These are phyloP conservation scores for Coniochaeta sp. DNA, from an alignment of 2,329 filamentous ascomycete genomes.

Conservation along the genomic window DNA sequence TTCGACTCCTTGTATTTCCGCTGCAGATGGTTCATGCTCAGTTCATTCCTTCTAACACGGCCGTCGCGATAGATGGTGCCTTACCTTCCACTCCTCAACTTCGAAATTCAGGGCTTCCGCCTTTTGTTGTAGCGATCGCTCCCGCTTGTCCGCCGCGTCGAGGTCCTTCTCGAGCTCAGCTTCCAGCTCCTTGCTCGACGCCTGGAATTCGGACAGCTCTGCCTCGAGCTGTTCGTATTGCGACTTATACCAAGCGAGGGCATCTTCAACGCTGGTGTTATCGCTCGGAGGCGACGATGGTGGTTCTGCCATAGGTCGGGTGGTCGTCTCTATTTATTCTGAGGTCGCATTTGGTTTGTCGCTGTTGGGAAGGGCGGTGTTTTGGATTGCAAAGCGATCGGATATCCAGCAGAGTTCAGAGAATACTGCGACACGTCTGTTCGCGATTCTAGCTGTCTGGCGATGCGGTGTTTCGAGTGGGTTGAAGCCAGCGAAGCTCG, in stretches of 20 bases:
- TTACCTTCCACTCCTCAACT: conserved; percentile 96
- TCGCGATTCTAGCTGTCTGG: not conserved
- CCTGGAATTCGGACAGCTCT: conserved; percentile 88
- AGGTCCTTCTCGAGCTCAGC: conserved; percentile 93
- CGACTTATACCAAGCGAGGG: conserved; percentile 87
- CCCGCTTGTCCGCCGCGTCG: conserved; percentile 88
- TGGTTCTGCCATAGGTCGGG: conserved; percentile 43
- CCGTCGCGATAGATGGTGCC: conserved; percentile 14
- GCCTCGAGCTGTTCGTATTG: conserved; percentile 91
- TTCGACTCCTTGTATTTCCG: conserved; percentile 96
- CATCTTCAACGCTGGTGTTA: conserved; percentile 56
- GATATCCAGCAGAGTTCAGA: not conserved
- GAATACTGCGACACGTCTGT: not conserved
- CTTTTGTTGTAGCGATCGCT: conserved; percentile 78
- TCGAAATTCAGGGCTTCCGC: conserved; percentile 79
- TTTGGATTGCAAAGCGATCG: not conserved
- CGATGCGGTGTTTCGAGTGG: not conserved
- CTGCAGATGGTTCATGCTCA: conserved; percentile 35
- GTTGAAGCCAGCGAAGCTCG: not conserved
- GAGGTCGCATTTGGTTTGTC: conserved; percentile 3
- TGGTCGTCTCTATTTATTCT: not conserved
- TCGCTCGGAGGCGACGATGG: conserved; percentile 56
- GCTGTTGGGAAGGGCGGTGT: not conserved
- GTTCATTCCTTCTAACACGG: conserved; percentile 2
- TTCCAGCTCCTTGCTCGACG: conserved; percentile 90